A percentile compares a stretch with the other conserved stretches of the same genome.
These are phyloP conservation scores for Aureobasidium sp. DNA, from an alignment of 2,329 filamentous ascomycete species.

Conservation along the genomic window DNA sequence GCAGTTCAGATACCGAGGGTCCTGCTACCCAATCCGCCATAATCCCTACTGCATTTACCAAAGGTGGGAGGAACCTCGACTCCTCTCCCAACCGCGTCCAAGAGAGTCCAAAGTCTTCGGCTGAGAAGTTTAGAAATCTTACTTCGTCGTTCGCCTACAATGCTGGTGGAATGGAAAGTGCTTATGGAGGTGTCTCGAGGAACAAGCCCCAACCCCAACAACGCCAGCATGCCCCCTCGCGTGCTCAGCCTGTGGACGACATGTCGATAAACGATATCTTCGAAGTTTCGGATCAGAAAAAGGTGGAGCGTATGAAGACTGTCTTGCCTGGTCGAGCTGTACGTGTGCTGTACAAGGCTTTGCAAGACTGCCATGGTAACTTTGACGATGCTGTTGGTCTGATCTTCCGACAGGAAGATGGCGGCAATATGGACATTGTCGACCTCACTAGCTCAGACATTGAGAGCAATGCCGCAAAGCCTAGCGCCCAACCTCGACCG, in stretches of 20 bases:
- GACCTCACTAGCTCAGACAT: constrained; percentile 34
- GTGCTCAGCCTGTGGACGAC: constrained; percentile 40
- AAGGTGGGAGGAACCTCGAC: constrained; percentile 29
- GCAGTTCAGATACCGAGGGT: constrained; percentile 24
- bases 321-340: constrained; percentile 44
- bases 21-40: constrained; percentile 49
- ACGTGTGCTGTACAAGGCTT: constrained; percentile 41
- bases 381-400: constrained; percentile 50
- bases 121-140: constrained; percentile 20
- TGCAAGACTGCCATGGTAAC: constrained; percentile 45
- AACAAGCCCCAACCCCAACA: constrained; percentile 11
- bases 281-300: constrained; percentile 43
- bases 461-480: constrained; percentile 24
- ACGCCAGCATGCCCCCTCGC: constrained; percentile 30
- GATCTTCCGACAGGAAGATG: constrained; percentile 32
- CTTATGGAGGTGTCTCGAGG: constrained; percentile 29
- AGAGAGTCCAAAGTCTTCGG: constrained; percentile 24
- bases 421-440: constrained; percentile 10
- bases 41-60: constrained; percentile 51
- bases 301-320: constrained; percentile 45
- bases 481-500: constrained; percentile 31
- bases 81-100: constrained; percentile 26
- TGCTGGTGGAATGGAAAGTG: constrained; percentile 37
- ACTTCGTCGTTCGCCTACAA: constrained; percentile 23
- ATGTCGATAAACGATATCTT: constrained; percentile 43